Base-by-base conservation (phyloP, 805 yeast genomes). In the Sugiyamaella valdiviana region DNA sequence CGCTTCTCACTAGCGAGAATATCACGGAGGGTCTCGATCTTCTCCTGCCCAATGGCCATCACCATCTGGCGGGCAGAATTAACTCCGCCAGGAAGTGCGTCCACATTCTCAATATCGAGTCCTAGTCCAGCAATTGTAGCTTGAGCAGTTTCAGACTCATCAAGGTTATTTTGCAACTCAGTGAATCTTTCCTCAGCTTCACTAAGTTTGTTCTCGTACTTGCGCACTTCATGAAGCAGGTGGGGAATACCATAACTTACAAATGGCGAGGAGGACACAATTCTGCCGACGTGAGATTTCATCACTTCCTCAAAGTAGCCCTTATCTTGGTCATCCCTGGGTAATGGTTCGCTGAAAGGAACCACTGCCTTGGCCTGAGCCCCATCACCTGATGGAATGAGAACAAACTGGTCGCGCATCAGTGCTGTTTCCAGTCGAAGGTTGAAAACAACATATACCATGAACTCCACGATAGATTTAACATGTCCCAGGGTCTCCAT, bases 201-300 rank as follows among this genome's bases (percentile, higher is more conserved):
- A 1, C 59, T 68, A 24, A 60, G 60, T 20, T 50, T 52, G 48
- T 61, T 71, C 39, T 82, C 85, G 1, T 83, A 63, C 12, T 68
- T 69, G 41, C 87, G 68, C 0, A 83, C 80, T 52, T 74, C 74
- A 29, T 65, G 62, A 39, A 85, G 66, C 9, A 83, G 70, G 45
- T 75, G 72, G 0, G 99, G 99, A 2, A 79, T 67, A 0, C 82
- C 79, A 58, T 85, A 85, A 16, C 75, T 71, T 0, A 90, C 90
- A 45, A 89, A 78, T 0, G 99, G 97, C 1, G 98, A 90, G 0
- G 87, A 76, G 2, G 95, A 86, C 22, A 91, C 66, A 3, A 80
- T 68, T 51, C 87, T 68, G n/a, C 69, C 68, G 15, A 40, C 49
- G 26, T 61, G 63, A 10, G 52, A 35, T 24, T 50, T 48, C 15